Evolutionary conservation across 2,329 filamentous ascomycete genomes (phyloP).

Genomic region (Bertia moriformis): DNA sequence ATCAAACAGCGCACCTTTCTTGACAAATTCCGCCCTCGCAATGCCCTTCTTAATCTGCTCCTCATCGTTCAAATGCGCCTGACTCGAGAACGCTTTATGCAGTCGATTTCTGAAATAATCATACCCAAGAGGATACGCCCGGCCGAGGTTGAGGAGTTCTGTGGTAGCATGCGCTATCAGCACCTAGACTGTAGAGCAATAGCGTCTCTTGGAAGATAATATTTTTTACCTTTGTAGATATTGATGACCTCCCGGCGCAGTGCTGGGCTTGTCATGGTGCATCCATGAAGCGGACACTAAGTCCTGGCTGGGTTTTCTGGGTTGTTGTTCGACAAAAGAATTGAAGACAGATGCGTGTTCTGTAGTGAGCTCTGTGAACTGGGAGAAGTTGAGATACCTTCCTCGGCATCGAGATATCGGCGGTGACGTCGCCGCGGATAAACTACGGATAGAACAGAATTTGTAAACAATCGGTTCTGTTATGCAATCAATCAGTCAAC

Average conservation of each 20-base stretch:
- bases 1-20: conserved; percentile 66
- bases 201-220: background rate
- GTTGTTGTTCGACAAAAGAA: too few species aligned
- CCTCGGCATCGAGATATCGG: too few species aligned
- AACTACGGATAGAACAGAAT: too few species aligned
- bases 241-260: conserved; percentile 67
- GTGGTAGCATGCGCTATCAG: background rate
- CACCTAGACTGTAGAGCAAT: background rate
- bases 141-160: conserved; percentile 76
- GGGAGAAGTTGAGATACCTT: too few species aligned
- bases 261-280: conserved; percentile 27
- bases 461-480: too few species aligned
- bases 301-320: too few species aligned
- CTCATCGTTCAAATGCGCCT: conserved; percentile 56
- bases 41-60: conserved; percentile 65
- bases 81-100: conserved; percentile 72
- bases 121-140: conserved; percentile 76
- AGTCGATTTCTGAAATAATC: conserved; percentile 68
- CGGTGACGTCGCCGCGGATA: too few species aligned
- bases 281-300: too few species aligned
- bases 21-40: conserved; percentile 69
- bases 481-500: too few species aligned
- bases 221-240: conserved; percentile 74
- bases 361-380: too few species aligned
- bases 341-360: too few species aligned